Evolutionary conservation across 345 rosid species (phyloP).

Genomic region (Pseudoturritis turrita): DNA sequence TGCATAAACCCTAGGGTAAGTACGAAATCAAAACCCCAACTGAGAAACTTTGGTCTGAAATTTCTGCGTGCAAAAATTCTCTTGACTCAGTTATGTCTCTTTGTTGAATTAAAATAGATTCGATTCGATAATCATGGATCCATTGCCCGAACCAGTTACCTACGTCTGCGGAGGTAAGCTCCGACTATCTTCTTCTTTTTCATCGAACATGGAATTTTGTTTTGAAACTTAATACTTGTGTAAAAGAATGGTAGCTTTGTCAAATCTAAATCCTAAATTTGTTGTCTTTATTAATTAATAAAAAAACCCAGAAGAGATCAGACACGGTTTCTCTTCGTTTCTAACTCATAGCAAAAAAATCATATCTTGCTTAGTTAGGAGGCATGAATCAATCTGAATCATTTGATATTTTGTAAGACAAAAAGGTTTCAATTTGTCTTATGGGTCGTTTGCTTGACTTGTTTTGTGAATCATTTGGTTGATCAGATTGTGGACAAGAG

Average conservation of each 20-base stretch:
- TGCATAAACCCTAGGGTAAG: not conserved
- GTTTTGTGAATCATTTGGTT: not conserved
- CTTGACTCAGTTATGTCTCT: not conserved
- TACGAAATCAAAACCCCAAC: not conserved
- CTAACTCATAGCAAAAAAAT: not conserved
- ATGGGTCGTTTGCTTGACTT: not conserved
- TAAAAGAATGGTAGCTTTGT: not conserved
- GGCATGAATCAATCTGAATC: not conserved
- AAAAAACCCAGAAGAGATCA: too few species aligned
- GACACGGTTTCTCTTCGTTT: not conserved
- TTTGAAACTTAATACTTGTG: not conserved
- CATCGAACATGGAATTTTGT: not conserved
- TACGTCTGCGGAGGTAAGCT: conserved; percentile 75
- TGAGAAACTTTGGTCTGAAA: not conserved
- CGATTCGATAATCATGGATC: conserved; percentile 48
- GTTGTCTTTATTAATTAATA: not conserved
- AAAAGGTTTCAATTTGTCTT: not conserved
- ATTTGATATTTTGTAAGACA: not conserved
- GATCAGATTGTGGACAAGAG: conserved; percentile 70
- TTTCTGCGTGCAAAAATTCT: not conserved
- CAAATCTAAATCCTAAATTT: not conserved
- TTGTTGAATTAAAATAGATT: not conserved
- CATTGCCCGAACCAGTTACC: conserved; percentile 73
- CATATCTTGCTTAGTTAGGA: not conserved
- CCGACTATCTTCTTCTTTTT: not conserved